A percentile compares a stretch with the other conserved stretches of the same genome.
Evolutionary conservation across 192 early-diverging fungal genomes (phyloP).

Genomic region (Podila verticillata): DNA sequence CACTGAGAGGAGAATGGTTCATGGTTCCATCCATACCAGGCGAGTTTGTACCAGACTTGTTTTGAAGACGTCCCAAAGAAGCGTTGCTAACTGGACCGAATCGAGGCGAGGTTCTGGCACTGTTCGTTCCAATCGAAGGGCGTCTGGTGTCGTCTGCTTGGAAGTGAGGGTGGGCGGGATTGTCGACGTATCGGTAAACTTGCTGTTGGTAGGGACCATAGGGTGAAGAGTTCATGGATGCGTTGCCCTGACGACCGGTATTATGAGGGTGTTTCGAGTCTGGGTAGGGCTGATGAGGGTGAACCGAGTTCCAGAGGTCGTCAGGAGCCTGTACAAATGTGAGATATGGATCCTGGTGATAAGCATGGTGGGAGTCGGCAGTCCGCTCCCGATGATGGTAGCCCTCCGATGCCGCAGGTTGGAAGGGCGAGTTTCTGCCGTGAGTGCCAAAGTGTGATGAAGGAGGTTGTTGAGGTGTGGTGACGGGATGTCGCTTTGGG

Average conservation of each 20-base stretch:
- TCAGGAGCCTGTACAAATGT: slow-evolving; percentile 39
- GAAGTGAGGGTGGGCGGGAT: slow-evolving; percentile 35
- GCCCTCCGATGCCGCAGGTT: slow-evolving; percentile 3
- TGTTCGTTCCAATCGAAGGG: slow-evolving; percentile 40
- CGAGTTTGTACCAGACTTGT: slow-evolving; percentile 28
- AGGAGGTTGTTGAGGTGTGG: not conserved
- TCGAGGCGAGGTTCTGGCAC: slow-evolving; percentile 43
- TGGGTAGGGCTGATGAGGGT: slow-evolving; percentile 48
- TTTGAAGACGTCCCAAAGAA: slow-evolving; percentile 25
- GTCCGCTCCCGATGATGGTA: slow-evolving; percentile 39
- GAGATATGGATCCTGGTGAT: slow-evolving; percentile 23
- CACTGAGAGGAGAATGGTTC: slow-evolving; percentile 42
- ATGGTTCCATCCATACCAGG: slow-evolving; percentile 19
- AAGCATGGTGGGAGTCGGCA: slow-evolving; percentile 19
- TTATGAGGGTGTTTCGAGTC: slow-evolving; percentile 49
- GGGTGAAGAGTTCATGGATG: slow-evolving; percentile 22
- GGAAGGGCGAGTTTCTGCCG: slow-evolving; percentile 38
- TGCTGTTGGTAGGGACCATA: slow-evolving; percentile 41
- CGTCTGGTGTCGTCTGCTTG: slow-evolving; percentile 33
- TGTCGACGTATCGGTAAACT: slow-evolving; percentile 31
- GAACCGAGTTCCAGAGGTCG: slow-evolving; percentile 43
- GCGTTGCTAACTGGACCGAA: slow-evolving; percentile 45
- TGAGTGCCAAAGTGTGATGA: slow-evolving; percentile 5
- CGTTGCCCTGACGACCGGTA: slow-evolving; percentile 18
- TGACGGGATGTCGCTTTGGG: slow-evolving; percentile 31